phyloP scores from a whole-genome alignment of 768 basidiomycete genomes.

The Kwoniella shandongensis region DNA sequence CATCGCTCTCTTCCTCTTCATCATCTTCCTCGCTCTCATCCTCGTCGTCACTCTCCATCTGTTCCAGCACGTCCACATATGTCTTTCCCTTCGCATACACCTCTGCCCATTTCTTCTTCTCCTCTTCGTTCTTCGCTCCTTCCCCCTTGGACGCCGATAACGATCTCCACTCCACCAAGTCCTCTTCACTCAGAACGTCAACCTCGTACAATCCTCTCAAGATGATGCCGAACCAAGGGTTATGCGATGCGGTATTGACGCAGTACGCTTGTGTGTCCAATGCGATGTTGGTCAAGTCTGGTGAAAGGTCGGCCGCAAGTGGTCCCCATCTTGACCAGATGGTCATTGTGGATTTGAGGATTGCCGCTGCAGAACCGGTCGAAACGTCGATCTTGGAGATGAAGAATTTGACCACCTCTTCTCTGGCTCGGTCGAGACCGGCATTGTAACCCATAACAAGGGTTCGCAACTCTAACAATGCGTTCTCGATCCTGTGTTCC shows the following conservation, averaged over 20 bases:
- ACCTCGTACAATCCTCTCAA: slow-evolving; percentile 82
- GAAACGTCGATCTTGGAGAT: slow-evolving; percentile 70
- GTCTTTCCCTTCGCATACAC: slow-evolving; percentile 42
- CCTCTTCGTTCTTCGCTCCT: slow-evolving; percentile 72
- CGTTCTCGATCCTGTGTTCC: slow-evolving; percentile 87
- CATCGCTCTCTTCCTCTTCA: slow-evolving; percentile 47
- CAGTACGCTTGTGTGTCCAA: slow-evolving; percentile 55
- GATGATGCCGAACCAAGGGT: slow-evolving; percentile 77
- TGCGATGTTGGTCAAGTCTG: slow-evolving; percentile 78
- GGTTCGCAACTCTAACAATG: slow-evolving; percentile 90
- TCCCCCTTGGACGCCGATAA: slow-evolving; percentile 57
- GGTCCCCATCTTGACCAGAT: slow-evolving; percentile 78
- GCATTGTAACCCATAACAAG: slow-evolving; percentile 97
- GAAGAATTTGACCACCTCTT: slow-evolving; percentile 83
- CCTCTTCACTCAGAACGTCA: slow-evolving; percentile 88
- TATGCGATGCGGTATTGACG: slow-evolving; percentile 58
- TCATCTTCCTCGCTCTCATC: slow-evolving; percentile 52
- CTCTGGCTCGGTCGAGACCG: slow-evolving; percentile 75
- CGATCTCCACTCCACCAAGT: slow-evolving; percentile 82
- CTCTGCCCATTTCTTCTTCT: slow-evolving; percentile 42
- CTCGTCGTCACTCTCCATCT: slow-evolving; percentile 45
- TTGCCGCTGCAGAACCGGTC: slow-evolving; percentile 60
- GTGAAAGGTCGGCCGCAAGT: slow-evolving; percentile 69
- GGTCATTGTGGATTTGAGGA: slow-evolving; percentile 66
- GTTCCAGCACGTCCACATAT: slow-evolving; percentile 45